phyloP scores from a whole-genome alignment of 805 yeast genomes.

The Huiozyma sinensis region DNA sequence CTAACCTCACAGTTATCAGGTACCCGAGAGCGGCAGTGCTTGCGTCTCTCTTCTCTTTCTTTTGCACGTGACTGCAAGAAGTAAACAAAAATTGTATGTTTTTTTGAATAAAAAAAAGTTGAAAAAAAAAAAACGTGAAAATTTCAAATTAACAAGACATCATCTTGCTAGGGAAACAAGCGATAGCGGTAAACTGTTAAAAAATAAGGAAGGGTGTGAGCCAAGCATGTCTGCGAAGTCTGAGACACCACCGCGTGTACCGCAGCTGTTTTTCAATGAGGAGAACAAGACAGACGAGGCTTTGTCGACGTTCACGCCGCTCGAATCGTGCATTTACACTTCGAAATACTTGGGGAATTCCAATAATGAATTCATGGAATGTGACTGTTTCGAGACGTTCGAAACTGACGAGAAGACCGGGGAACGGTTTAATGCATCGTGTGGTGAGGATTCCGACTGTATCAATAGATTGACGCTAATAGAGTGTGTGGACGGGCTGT shows the following conservation, averaged over 20 bases:
- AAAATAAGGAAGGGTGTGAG: no score
- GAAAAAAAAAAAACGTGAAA: background rate
- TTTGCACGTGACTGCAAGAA: no score
- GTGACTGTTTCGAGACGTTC: slow-evolving; percentile 59
- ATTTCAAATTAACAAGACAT: background rate
- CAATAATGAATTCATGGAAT: slow-evolving; percentile 67
- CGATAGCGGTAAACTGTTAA: no score
- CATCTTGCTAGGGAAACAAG: background rate
- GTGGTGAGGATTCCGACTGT: slow-evolving; percentile 81
- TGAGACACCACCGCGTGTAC: slow-evolving; percentile 1
- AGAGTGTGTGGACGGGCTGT: slow-evolving; percentile 68
- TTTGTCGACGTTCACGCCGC: slow-evolving; percentile 39
- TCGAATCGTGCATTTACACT: slow-evolving; percentile 54
- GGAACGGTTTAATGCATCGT: slow-evolving; percentile 42
- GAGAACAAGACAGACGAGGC: slow-evolving; percentile 67
- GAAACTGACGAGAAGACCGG: slow-evolving; percentile 20
- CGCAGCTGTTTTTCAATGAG: slow-evolving; percentile 25
- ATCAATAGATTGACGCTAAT: slow-evolving; percentile 86
- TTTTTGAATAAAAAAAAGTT: background rate
- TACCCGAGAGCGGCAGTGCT: no score
- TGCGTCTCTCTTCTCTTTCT: no score
- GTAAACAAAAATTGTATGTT: no score
- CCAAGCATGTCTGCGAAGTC: background rate
- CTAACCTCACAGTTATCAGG: no score
- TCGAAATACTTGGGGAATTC: slow-evolving; percentile 54